phyloP scores from a whole-genome alignment of 441 rosid genomes.

The Syzygium syzygioides region DNA sequence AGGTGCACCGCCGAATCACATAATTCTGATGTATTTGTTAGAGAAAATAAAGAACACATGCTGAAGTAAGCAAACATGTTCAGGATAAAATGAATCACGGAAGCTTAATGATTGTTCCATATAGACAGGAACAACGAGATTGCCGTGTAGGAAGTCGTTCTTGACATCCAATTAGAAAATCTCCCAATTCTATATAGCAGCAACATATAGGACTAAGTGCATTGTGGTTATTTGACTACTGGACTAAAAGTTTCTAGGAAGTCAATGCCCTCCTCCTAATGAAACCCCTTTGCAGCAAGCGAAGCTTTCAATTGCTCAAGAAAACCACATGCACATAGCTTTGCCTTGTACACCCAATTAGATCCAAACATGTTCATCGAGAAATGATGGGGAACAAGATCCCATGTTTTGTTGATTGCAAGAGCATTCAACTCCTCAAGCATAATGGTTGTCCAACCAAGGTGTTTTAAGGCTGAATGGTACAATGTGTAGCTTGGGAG shows the following conservation, averaged over 20 bases:
- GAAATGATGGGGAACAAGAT: too few relatives aligned
- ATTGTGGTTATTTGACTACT: background rate
- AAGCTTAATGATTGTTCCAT: background rate
- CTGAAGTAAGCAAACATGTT: background rate
- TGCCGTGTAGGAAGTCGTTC: background rate
- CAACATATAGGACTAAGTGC: background rate
- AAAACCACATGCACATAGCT: background rate
- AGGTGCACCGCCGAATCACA: background rate
- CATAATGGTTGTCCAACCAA: too few relatives aligned
- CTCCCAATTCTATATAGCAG: rapidly evolving
- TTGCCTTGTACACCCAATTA: too few relatives aligned
- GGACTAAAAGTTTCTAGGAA: background rate
- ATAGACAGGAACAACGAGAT: background rate
- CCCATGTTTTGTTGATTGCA: too few relatives aligned
- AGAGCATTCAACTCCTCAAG: too few relatives aligned
- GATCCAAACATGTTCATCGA: too few relatives aligned
- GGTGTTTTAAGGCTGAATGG: too few relatives aligned
- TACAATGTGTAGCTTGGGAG: too few relatives aligned
- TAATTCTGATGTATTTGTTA: background rate
- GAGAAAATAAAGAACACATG: background rate
- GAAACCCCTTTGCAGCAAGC: background rate
- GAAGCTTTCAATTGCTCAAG: background rate
- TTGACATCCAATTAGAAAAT: background rate
- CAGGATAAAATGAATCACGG: background rate
- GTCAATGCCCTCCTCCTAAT: background rate